Conservation (phyloP, 192 early-diverging fungal species). For the Mortierella alpina region DNA sequence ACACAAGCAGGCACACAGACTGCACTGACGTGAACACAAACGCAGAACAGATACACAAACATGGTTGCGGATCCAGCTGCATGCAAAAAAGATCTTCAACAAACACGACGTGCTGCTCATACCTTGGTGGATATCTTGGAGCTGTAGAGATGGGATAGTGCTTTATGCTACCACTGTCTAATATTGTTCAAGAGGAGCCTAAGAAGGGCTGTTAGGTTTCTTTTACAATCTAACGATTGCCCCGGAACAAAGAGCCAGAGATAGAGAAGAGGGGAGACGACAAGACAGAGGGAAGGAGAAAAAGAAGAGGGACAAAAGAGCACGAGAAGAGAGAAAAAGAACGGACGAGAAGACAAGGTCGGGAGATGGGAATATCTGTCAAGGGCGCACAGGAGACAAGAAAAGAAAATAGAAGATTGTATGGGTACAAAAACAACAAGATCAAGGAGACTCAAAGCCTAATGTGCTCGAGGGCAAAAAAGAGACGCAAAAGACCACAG, state of each 20-base stretch:
- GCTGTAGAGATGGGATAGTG: too few relatives aligned
- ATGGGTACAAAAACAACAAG: not conserved
- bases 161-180: not conserved
- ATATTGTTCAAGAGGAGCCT: not conserved
- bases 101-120: not conserved
- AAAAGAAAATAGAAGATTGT: conserved; percentile 1
- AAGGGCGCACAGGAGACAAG: not conserved
- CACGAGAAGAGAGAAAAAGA: not conserved
- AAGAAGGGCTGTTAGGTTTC: not conserved
- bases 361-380: too few relatives aligned
- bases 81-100: not conserved
- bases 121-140: not conserved
- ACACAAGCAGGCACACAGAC: not conserved
- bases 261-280: not conserved
- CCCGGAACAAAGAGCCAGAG: not conserved
- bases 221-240: too few relatives aligned
- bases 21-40: not conserved
- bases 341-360: not conserved
- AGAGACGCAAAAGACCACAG: too few relatives aligned
- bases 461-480: too few relatives aligned
- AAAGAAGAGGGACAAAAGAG: conserved; percentile 5
- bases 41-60: not conserved
- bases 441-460: too few relatives aligned
- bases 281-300: not conserved
- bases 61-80: not conserved